Conservation (phyloP, 1,284 basidiomycete species). For the Afroboletus lepidellus region DNA sequence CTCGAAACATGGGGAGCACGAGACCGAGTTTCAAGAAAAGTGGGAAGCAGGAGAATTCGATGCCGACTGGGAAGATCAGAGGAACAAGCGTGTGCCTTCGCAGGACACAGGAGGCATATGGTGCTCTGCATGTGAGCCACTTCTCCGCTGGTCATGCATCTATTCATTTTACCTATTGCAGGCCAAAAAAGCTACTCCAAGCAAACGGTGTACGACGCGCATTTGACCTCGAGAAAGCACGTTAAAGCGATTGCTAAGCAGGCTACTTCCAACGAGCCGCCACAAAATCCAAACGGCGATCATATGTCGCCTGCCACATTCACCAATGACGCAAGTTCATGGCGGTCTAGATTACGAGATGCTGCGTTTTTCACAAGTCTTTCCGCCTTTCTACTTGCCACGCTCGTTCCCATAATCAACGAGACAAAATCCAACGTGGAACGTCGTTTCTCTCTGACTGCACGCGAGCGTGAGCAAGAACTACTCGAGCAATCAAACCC, state of each 20-base stretch:
- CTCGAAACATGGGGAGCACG: conserved; percentile 61
- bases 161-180: conserved; percentile 33
- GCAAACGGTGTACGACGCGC: conserved; percentile 97
- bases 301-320: conserved; percentile 28
- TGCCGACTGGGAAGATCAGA: conserved; percentile 71
- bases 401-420: conserved; percentile 67
- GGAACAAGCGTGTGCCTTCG: conserved; percentile 38
- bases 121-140: conserved; percentile 88
- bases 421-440: conserved; percentile 97
- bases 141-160: conserved; percentile 6
- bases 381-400: conserved; percentile 61
- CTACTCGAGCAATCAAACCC: conserved; percentile 79
- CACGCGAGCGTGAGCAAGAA: conserved; percentile 94
- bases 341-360: conserved; percentile 60
- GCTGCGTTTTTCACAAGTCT: conserved; percentile 77
- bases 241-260: conserved; percentile 83
- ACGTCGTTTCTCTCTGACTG: conserved; percentile 92
- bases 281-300: conserved; percentile 62
- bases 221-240: conserved; percentile 93
- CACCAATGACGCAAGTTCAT: conserved; percentile 37
- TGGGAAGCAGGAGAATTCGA: conserved; percentile 80
- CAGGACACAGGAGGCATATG: conserved; percentile 72
- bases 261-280: conserved; percentile 51
- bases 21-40: conserved; percentile 69
- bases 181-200: conserved; percentile 94